Evolutionary conservation across 2,329 filamentous ascomycete genomes (phyloP), one percentile per base, ranked within the genome.

Genomic region (Fusarium temperatum): DNA sequence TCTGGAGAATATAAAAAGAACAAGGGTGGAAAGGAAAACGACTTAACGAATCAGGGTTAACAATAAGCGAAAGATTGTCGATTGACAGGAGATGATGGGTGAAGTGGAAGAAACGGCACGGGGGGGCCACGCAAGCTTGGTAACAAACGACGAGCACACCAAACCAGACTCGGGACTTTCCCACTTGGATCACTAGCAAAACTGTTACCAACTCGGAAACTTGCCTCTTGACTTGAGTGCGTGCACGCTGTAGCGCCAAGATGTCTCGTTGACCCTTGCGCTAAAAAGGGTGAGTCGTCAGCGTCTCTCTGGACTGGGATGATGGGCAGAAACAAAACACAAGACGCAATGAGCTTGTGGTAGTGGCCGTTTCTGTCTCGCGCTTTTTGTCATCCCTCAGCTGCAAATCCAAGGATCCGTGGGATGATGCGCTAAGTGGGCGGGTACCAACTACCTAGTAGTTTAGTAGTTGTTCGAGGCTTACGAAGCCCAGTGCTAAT

Each of bases 51-150:
- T 75, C 64, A 75, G 58, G 44, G 45, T 30, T 44, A 56, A 60
- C 30, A 73, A 51, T 66, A 22, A 47, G 58, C n/a, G 38, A 53
- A 39, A 58, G 57, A 55, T 66, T 63, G 45, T 66, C 41, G 63
- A 62, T 72, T 75, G 56, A 72, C 67, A 74, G 64, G 68, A 75
- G 72, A 70, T 60, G 65, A 63, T 62, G 53, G 47, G 36, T 44
- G 53, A 69, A 63, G 68, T 64, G 69, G 73, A 68, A 73, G 58
- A 67, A 63, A 70, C 73, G 69, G 73, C 69, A 75, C 64, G 60
- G 61, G 72, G 72, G 73, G 73, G 73, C 73, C 73, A 75, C 73
- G 73, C 73, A 74, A 74, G 63, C 70, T 58, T 68, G 55, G 59
- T 38, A 72, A 54, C 59, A 58, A 68, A 60, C 63, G 57, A 68